Base-by-base conservation (phyloP, 345 rosid genomes). In the Rhodamnia argentea region DNA sequence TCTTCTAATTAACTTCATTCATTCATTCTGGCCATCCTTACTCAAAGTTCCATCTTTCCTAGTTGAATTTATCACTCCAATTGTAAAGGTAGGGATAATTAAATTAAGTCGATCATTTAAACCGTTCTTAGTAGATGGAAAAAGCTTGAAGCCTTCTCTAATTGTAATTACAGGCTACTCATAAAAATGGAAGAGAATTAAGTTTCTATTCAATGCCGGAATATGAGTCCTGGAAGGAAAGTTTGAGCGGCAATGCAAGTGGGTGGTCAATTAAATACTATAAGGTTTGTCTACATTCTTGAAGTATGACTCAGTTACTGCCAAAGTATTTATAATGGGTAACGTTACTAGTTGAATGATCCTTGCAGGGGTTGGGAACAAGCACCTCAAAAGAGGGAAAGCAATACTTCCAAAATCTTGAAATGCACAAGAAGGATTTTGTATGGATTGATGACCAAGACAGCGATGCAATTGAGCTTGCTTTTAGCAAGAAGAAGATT, bases 11-110 rank as follows among this genome's bases (percentile, higher is more conserved):
- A 98, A 98, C 82, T 96, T 96, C 87, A 93, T 98, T 82, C 98
- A 98, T 89, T 92, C 96, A 84, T 98, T 96, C 90, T 98, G 99
- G 99, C 99, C 99, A 18, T 91, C 99, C 23, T 90, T 98, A 88
- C 93, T 98, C 59, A 95, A 86, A 91, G 90, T 95, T 88, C 96
- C 94, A 54, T 94, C 99, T 40, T 98, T 98, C 93, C 60, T 98
- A 58, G 95, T 98, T 50, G 99, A 95, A 92, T 98, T 98, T 84
- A 94, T 98, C 32, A 98, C 99, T 75, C 99, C 99, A 26, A 98
- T 98, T 85, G 96, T 96, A 87, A 98, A 98, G 99, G 99, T 95
- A 85, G 83, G 87, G 87, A 82, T 55, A 6, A 27, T 50, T 27
- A 16, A 83, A 27, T 13, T 52, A 83, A 23, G 1, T 20, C 10